Percentiles rank a stretch among this genome's conserved stretches.
These are phyloP conservation scores for Udeniomyces megalosporus DNA, from an alignment of 768 basidiomycete genomes.

Conservation along the genomic window DNA sequence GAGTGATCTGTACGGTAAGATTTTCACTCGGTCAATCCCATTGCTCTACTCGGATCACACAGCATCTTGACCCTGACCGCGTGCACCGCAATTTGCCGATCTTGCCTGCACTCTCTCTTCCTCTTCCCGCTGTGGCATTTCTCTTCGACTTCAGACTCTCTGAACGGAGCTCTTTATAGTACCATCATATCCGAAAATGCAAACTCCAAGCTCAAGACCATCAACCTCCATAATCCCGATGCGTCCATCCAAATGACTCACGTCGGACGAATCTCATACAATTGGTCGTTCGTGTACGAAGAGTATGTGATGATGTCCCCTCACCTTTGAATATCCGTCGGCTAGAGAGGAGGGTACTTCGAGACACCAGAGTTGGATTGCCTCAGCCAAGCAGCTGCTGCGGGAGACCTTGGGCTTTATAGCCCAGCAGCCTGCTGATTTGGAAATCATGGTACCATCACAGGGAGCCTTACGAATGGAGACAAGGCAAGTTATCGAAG, in stretches of 20 bases:
- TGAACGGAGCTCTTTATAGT: not conserved
- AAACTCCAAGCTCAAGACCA: not conserved
- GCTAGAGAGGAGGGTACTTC: not conserved
- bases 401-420: too few relatives aligned
- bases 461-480: constrained; percentile 6
- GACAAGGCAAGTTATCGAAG: not conserved
- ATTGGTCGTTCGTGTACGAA: not conserved
- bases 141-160: not conserved
- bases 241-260: not conserved
- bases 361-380: too few relatives aligned
- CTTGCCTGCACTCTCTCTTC: not conserved
- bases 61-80: not conserved
- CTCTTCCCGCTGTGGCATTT: not conserved
- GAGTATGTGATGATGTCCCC: too few relatives aligned
- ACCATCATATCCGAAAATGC: not conserved
- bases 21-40: not conserved
- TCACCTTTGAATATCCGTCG: too few relatives aligned
- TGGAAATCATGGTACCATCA: not conserved
- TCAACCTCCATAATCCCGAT: not conserved
- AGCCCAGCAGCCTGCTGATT: not conserved
- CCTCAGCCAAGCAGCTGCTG: too few relatives aligned
- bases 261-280: not conserved
- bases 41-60: not conserved
- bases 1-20: not conserved
- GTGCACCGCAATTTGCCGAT: not conserved